A percentile compares a stretch with the other conserved stretches of the same genome.
Conservation (phyloP, 208 protist genomes). For the Leishmania mexicana region DNA sequence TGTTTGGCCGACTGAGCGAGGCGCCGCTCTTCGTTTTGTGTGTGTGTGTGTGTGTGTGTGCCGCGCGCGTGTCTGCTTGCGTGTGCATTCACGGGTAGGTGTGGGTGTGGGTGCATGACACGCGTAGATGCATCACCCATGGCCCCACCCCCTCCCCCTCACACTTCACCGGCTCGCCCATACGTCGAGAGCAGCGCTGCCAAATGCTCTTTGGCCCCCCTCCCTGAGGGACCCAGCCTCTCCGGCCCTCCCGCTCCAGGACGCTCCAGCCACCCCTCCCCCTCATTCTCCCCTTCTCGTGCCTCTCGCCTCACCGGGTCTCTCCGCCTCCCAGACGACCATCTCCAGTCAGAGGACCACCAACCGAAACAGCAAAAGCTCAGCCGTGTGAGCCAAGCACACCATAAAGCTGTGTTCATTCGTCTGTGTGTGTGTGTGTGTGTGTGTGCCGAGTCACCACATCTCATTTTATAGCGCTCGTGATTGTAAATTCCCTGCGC, state of each 20-base stretch:
- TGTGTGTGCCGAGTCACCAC: no score
- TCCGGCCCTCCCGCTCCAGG: not conserved
- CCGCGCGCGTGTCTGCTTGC: not conserved
- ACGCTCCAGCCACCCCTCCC: not conserved
- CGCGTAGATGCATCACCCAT: not conserved
- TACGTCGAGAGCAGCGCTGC: not conserved
- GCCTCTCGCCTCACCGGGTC: not conserved
- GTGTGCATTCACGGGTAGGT: not conserved
- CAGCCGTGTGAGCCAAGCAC: no score
- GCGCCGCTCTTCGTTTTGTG: not conserved
- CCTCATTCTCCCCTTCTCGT: not conserved
- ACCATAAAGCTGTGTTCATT: no score
- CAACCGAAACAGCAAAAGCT: no score
- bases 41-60: not conserved
- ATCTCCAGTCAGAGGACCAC: no score
- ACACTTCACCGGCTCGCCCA: constrained; percentile 5
- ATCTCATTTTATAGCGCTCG: no score
- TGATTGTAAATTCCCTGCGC: no score
- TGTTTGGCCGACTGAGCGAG: no score
- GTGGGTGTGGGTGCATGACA: not conserved
- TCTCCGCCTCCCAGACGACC: no score
- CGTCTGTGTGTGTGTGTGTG: no score
- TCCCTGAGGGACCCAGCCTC: not conserved
- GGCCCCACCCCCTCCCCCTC: not conserved
- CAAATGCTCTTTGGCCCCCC: not conserved